Conservation (phyloP, 1,284 basidiomycete genomes). For the Pseudomicrostroma phylloplanum region DNA sequence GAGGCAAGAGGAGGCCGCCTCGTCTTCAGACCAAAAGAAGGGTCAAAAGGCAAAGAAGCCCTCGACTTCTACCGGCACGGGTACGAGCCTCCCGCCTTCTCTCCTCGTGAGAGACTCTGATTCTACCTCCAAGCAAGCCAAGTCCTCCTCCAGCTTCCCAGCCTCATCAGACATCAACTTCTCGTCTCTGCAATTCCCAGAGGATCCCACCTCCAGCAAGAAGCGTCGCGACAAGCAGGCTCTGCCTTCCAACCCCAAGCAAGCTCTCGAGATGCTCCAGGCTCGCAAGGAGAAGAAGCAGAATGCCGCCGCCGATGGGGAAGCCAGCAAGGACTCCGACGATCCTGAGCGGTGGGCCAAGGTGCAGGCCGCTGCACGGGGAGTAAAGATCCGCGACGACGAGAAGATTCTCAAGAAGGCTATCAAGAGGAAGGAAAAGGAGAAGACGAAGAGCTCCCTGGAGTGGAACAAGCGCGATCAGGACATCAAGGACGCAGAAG, state of each 20-base stretch:
- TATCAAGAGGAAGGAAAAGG: slow-evolving; percentile 41
- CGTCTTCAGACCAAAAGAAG: not conserved
- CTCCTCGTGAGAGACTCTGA: slow-evolving; percentile 29
- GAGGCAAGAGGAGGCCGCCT: slow-evolving; percentile 14
- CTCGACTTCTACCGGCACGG: slow-evolving; percentile 22
- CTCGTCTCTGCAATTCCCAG: slow-evolving; percentile 28
- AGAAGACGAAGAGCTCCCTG: slow-evolving; percentile 40
- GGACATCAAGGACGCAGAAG: slow-evolving; percentile 30
- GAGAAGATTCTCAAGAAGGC: slow-evolving; percentile 44
- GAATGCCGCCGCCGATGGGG: not conserved
- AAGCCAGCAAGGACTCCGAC: slow-evolving; percentile 22
- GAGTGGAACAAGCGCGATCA: slow-evolving; percentile 39
- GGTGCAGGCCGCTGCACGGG: slow-evolving; percentile 38
- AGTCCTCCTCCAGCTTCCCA: slow-evolving; percentile 17
- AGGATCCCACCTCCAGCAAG: slow-evolving; percentile 17
- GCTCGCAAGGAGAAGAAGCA: slow-evolving; percentile 25
- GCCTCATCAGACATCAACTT: slow-evolving; percentile 27
- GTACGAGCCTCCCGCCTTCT: slow-evolving; percentile 27
- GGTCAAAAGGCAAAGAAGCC: slow-evolving; percentile 17
- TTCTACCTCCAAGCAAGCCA: slow-evolving; percentile 15
- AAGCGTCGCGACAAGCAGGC: slow-evolving; percentile 30
- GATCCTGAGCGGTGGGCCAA: slow-evolving; percentile 41
- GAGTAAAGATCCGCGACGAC: slow-evolving; percentile 48
- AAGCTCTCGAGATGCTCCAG: slow-evolving; percentile 42
- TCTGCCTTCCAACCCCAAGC: slow-evolving; percentile 43